Percentiles rank a stretch among this genome's conserved stretches.
Evolutionary conservation across 805 yeast species (phyloP).

Genomic region (Barnettozyma vustinii): DNA sequence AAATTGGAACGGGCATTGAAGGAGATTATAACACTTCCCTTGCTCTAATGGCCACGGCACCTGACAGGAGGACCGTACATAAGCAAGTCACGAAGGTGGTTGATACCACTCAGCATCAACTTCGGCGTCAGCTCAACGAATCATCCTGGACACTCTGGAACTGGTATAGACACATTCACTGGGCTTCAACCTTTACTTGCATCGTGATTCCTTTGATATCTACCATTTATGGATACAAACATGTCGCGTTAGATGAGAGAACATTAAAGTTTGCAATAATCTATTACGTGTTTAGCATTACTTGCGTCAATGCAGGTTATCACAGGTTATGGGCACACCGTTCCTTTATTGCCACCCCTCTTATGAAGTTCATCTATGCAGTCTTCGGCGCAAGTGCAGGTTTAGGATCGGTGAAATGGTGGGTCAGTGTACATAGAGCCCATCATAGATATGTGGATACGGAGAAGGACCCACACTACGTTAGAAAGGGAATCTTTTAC

Average conservation of each 20-base stretch:
- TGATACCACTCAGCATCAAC: conserved; percentile 9
- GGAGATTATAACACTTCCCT: not conserved
- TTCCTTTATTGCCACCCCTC: conserved; percentile 41
- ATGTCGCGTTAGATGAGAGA: conserved; percentile 39
- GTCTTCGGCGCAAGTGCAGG: conserved; percentile 68
- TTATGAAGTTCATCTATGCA: conserved; percentile 46
- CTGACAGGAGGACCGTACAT: conserved; percentile 3
- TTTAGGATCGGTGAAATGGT: conserved; percentile 68
- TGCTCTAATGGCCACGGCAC: not conserved
- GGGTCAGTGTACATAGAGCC: conserved; percentile 82
- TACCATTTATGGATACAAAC: conserved; percentile 31
- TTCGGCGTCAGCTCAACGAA: conserved; percentile 15
- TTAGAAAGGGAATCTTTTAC: conserved; percentile 73
- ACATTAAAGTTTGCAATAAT: conserved; percentile 50
- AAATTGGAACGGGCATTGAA: not conserved
- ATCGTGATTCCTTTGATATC: conserved; percentile 52
- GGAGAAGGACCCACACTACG: conserved; percentile 82
- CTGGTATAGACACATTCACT: conserved; percentile 69
- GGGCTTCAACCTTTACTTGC: conserved; percentile 49
- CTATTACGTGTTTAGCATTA: conserved; percentile 54
- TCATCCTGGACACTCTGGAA: conserved; percentile 55
- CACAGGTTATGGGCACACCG: conserved; percentile 74
- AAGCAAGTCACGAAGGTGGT: conserved; percentile 7
- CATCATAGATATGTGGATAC: conserved; percentile 90
- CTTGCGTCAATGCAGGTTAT: conserved; percentile 80